Base-by-base conservation (phyloP, 2,329 filamentous ascomycete species). In the Conoideocrella luteorostrata region DNA sequence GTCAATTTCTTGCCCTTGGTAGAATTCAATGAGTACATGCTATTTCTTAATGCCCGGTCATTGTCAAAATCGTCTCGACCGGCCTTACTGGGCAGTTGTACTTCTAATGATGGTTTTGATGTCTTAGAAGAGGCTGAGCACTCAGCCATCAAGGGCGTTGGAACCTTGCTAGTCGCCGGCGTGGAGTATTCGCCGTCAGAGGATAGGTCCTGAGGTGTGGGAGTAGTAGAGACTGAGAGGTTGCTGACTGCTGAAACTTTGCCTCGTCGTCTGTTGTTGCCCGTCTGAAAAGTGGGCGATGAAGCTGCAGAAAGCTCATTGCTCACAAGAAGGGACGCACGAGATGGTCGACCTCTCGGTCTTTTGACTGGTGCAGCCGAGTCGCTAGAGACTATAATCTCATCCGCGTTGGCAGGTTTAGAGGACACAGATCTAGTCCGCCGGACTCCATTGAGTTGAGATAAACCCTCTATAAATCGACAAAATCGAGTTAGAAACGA, bases 21-120 rank as follows among this genome's bases (percentile, higher is more conserved):
- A 64, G 65, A 46, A 29, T 62, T 64, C 53, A 78, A 58, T 2
- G 74, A 66, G 48, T 68, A 75, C 39, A 72, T 63, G 61, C 72
- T 80, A 7, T 54, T 55, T 13, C 59, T 54, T 12, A 63, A 39
- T 11, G 52, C 53, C n/a, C 57, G 51, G 22, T 66, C 61, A 18
- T 51, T 52, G 18, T 59, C 57, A n/a, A 23, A 9, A 13, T 42
- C 46, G 7, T 46, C 45, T 5, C 38, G 41, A 2, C 36, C 41
- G 34, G 55, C 47, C 36, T 46, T 50, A 2, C 50, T 47, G 18
- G 58, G 60, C 20, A 59, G 43, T 5, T 49, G 59, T 9, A 66
- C 55, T 49, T 66, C 59, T 4, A 66, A 38, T 20, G 48, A 52
- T 2, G 28, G 17, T 13, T 39, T 43, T 11, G 43, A 29, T 24